Percentiles rank a stretch among this genome's conserved stretches.
These are phyloP conservation scores for Kwoniella dejecticola DNA, from an alignment of 768 basidiomycete genomes.

Conservation along the genomic window DNA sequence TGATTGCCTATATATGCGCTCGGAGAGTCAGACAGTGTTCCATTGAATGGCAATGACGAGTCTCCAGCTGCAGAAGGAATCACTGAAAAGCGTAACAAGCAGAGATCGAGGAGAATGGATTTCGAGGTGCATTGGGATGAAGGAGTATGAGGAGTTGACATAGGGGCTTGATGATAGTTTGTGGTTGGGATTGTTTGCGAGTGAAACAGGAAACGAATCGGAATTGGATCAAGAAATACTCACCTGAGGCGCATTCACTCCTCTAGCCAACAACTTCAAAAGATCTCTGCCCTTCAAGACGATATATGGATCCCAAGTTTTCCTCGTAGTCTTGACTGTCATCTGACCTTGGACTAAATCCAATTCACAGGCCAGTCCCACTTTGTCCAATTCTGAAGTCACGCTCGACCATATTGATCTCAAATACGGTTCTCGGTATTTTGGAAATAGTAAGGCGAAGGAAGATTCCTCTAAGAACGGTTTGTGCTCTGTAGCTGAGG, in stretches of 20 bases:
- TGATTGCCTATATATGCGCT: conserved; percentile 67
- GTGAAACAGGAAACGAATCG: no score
- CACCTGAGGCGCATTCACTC: conserved; percentile 66
- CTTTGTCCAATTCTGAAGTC: conserved; percentile 71
- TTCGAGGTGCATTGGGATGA: no score
- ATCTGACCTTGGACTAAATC: conserved; percentile 96
- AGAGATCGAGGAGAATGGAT: not conserved
- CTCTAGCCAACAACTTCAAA: conserved; percentile 90
- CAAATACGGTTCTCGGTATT: conserved; percentile 90
- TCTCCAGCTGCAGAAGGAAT: not conserved
- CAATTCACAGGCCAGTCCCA: conserved; percentile 80
- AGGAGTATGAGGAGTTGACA: not conserved
- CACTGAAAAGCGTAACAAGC: not conserved
- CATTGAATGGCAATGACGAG: no score
- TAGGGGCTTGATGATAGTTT: no score
- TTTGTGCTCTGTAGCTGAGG: conserved; percentile 62
- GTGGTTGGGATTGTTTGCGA: no score
- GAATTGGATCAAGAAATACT: not conserved
- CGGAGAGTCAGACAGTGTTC: not conserved
- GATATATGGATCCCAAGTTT: conserved; percentile 95
- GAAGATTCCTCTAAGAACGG: conserved; percentile 91
- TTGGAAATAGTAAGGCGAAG: conserved; percentile 96
- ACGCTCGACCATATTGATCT: conserved; percentile 93
- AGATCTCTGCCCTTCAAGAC: conserved; percentile 94
- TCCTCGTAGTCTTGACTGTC: conserved; percentile 94